Evolutionary conservation across 2,329 filamentous ascomycete species (phyloP), one percentile per base, ranked within the genome.

Genomic region (Hymenoscyphus albidus): DNA sequence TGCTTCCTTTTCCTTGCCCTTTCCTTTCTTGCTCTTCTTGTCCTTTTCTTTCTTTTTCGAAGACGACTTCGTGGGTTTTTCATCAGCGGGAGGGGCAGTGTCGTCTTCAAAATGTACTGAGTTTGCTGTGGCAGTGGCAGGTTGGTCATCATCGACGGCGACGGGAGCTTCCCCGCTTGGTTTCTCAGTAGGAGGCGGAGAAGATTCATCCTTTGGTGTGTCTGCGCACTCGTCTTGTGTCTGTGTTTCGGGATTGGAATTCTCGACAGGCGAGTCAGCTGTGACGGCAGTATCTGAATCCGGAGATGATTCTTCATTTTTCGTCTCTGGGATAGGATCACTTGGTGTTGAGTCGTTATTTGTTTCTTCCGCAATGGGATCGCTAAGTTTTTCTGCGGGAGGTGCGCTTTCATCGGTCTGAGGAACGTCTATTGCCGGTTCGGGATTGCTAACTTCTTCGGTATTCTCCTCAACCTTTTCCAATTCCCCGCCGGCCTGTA

Each of bases 51-150:
- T 42, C 62, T 64, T 56, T 51, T 65, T 40, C 32, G 32, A 27
- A 12, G 48, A 54, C 1, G 57, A 22, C 51, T 64, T 58, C 16
- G 44, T 16, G 16, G 55, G 27, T 51, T 48, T 62, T 31, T 66
- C 61, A n/a, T 60, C 18, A 59, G 63, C 61, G 39, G 65, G 60
- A 44, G 65, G 65, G 38, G 66, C 56, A 27, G 61, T 64, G 12
- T 39, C 66, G 35, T 67, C 65, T 35, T 65, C 65, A 39, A 69
- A 70, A 57, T 67, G 68, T 48, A 69, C 64, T 1, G 64, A 65
- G 55, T 65, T 61, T 9, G 16, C 16, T 40, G 64, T 54, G 16
- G 31, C 27, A 58, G 54, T 22, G 27, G 3, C 22, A 48, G 39
- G 56, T 9, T 42, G 58, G 13, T 59, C 61, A 59, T 58, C 39